Base-by-base conservation (phyloP, 495 filamentous ascomycete species). In the Hamigera avellanea region DNA sequence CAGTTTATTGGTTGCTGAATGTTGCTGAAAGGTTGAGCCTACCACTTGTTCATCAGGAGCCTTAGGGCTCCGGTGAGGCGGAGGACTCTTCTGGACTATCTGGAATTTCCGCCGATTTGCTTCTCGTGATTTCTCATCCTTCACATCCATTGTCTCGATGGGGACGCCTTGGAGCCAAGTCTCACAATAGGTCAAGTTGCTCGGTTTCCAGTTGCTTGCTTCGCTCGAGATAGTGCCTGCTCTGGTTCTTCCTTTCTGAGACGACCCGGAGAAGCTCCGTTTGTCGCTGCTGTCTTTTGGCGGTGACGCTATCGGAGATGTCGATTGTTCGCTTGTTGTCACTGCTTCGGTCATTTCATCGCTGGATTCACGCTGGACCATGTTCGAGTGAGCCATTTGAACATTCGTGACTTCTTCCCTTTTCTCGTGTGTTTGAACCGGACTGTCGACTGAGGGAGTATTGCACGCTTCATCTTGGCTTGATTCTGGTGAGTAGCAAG, bases 81-180 rank as follows among this genome's bases (percentile, higher is more conserved):
- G 53, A 16, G 55, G 53, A 40, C 54, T 61, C 17, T 62, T 49
- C 36, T 65, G 59, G 12, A 67, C 55, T 27, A 67, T 67, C 32
- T 64, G 63, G 19, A 50, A 56, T 38, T 62, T 64, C 6, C 63
- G 45, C 34, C 63, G 44, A 15, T 59, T 67, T 14, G 43, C 45
- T 27, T 60, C 53, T 19, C 37, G 52, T 12, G 56, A 39, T 17
- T 43, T 46, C 15, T 54, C 40, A 29, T 49, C 44, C 32, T 50
- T 37, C 18, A 40, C 45, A n/a, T 50, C 45, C n/a, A 46, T 19
- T 8, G 46, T 49, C 8, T 67, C 61, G 10, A 49, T 27, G 0
- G 61, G 62, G 1, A 64, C 63, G 2, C 56, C 44, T 36, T 67
- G 60, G 9, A 67, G 54, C 63, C 63, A 67, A 33, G 44, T 50